Evolutionary conservation across 2,329 filamentous ascomycete genomes (phyloP).

Genomic region (Xylariaceae sp.): DNA sequence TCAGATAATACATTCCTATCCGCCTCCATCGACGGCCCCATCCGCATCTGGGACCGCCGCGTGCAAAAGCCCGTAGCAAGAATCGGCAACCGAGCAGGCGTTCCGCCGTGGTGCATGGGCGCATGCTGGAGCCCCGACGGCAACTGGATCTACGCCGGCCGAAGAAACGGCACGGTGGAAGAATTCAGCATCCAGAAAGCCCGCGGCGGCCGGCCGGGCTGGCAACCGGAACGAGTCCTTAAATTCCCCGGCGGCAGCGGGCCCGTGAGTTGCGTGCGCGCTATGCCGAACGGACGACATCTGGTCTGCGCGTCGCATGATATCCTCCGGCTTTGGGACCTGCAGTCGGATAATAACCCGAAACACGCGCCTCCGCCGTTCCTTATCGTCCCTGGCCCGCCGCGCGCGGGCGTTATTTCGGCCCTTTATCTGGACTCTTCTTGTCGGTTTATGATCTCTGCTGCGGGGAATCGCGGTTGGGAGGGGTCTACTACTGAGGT

Average conservation of each 20-base stretch:
- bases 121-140: constrained; percentile 95
- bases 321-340: constrained; percentile 87
- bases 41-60: constrained; percentile 91
- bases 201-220: constrained; percentile 56
- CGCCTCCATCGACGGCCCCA: constrained; percentile 77
- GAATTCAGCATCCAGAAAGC: constrained; percentile 85
- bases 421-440: constrained; percentile 83
- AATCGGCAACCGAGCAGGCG: constrained; percentile 67
- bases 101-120: constrained; percentile 96
- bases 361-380: constrained; percentile 85
- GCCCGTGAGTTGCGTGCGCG: constrained; percentile 77
- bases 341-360: constrained; percentile 60
- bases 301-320: constrained; percentile 91
- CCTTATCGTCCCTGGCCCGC: constrained; percentile 87
- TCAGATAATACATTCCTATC: constrained; percentile 82
- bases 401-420: constrained; percentile 78
- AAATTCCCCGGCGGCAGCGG: constrained; percentile 88
- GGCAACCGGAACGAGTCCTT: constrained; percentile 71
- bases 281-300: constrained; percentile 91
- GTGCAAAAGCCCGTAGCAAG: constrained; percentile 72
- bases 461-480: constrained; percentile 90
- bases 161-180: constrained; percentile 88
- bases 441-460: constrained; percentile 85
- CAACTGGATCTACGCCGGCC: constrained; percentile 89
- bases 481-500: constrained; percentile 88